These are phyloP conservation scores for Erysimum pusillum DNA, from an alignment of 441 rosid species.

Conservation along the genomic window DNA sequence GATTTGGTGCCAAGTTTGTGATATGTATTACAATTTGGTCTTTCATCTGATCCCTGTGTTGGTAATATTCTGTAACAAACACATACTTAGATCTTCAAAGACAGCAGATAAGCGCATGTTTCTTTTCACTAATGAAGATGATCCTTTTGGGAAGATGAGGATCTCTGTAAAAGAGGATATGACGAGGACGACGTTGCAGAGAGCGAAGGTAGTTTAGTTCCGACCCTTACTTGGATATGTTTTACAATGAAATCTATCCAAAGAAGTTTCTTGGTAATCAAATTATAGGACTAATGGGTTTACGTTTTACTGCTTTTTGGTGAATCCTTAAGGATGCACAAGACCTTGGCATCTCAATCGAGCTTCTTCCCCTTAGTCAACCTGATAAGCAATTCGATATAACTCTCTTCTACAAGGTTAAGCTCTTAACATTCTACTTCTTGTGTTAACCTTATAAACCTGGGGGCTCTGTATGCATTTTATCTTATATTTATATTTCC, in stretches of 20 bases:
- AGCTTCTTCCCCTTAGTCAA: slow-evolving; percentile 80
- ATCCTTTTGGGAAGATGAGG: slow-evolving; percentile 86
- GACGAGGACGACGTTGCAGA: slow-evolving; percentile 94
- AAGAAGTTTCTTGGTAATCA: slow-evolving; percentile 24
- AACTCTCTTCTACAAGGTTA: slow-evolving; percentile 65
- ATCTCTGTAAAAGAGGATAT: slow-evolving; percentile 82
- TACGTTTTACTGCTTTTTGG: slow-evolving; percentile 17
- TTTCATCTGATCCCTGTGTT: slow-evolving; percentile 23
- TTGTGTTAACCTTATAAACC: slow-evolving; percentile 23
- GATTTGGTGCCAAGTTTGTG: slow-evolving; percentile 19
- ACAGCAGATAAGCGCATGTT: slow-evolving; percentile 86
- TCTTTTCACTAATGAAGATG: slow-evolving; percentile 90
- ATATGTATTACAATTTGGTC: neutral
- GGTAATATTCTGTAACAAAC: slow-evolving; percentile 41
- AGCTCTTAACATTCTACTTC: slow-evolving; percentile 40
- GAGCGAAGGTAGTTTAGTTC: slow-evolving; percentile 75
- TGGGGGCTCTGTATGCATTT: slow-evolving; percentile 24
- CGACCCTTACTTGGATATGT: slow-evolving; percentile 1
- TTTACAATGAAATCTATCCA: slow-evolving; percentile 10
- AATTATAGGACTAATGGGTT: slow-evolving; percentile 4
- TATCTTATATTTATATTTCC: slow-evolving; percentile 32
- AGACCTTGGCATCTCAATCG: slow-evolving; percentile 95
- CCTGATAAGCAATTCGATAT: slow-evolving; percentile 72
- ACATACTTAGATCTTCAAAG: slow-evolving; percentile 75
- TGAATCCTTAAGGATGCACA: slow-evolving; percentile 78